Conservation (phyloP, 257 asterid species). For the Lavandula angustifolia region DNA sequence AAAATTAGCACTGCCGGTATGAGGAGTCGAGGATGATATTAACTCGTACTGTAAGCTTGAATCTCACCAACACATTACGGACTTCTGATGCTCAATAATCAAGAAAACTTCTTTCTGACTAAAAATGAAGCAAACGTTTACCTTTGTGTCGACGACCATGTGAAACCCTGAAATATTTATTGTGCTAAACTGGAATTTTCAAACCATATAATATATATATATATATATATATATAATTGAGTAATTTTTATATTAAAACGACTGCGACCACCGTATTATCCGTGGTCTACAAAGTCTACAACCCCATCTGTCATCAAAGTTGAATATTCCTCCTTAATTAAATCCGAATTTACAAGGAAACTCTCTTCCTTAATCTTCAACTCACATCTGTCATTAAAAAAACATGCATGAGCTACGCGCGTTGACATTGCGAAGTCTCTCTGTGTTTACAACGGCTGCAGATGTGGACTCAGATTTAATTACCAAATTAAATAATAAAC, state of each 20-base stretch:
- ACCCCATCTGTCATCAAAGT: conserved; percentile 37
- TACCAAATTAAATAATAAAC: conserved; percentile 1
- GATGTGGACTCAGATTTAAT: conserved; percentile 33
- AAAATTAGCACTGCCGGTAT: no score
- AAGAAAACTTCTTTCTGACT: conserved; percentile 1
- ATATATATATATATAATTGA: background rate
- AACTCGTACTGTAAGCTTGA: background rate
- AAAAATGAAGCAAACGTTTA: conserved; percentile 28
- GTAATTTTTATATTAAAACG: conserved; percentile 8
- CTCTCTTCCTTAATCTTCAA: conserved; percentile 37
- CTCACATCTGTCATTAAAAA: conserved; percentile 21
- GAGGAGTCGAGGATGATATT: no score
- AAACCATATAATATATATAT: background rate
- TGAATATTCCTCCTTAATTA: conserved; percentile 20
- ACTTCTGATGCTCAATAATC: conserved; percentile 5
- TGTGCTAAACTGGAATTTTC: conserved; percentile 9
- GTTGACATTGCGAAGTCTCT: conserved; percentile 48
- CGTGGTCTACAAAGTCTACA: conserved; percentile 41
- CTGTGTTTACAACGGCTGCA: conserved; percentile 29
- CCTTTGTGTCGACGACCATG: conserved; percentile 28
- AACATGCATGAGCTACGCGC: conserved; percentile 30
- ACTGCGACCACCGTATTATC: conserved; percentile 38
- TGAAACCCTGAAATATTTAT: conserved; percentile 22
- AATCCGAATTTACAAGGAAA: background rate
- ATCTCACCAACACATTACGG: background rate